phyloP scores from a whole-genome alignment of 2,329 filamentous ascomycete genomes.

The Neurospora sp. region DNA sequence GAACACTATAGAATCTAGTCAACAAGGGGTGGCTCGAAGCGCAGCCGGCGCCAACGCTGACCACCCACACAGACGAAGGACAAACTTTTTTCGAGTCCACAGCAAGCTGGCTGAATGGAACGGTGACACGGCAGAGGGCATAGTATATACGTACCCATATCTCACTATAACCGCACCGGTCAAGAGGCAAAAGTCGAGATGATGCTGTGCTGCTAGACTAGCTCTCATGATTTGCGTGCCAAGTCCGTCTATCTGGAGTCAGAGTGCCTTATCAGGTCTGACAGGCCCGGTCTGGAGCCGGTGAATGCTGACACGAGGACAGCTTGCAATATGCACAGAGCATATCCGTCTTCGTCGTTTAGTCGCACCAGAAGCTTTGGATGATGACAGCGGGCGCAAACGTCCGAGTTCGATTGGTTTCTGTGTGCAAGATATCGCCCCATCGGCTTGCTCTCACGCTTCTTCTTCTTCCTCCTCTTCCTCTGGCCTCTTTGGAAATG shows the following conservation, averaged over 20 bases:
- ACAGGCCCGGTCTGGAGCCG: not conserved
- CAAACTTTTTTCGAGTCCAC: not conserved
- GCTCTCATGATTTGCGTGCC: slow-evolving; percentile 1
- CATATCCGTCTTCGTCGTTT: not conserved
- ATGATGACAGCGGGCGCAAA: not conserved
- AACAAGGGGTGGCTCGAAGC: slow-evolving; percentile 1
- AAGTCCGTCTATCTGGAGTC: not conserved
- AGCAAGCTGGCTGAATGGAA: not conserved
- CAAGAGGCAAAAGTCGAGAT: not conserved
- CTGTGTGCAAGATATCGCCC: not conserved
- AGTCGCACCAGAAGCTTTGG: not conserved
- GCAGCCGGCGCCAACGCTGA: slow-evolving; percentile 7
- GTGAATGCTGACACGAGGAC: not conserved
- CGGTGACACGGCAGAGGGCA: not conserved
- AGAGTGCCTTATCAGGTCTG: not conserved
- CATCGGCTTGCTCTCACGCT: not conserved
- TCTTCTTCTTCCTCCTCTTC: not conserved
- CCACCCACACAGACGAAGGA: slow-evolving; percentile 1
- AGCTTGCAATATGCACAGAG: not conserved
- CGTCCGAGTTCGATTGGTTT: not conserved
- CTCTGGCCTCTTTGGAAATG: not conserved
- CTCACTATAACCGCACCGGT: not conserved
- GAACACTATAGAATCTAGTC: not conserved
- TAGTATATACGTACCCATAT: not conserved
- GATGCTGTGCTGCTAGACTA: slow-evolving; percentile 2